Base-by-base conservation (phyloP, 169 alveolate species). In the Plasmodium fragile region DNA sequence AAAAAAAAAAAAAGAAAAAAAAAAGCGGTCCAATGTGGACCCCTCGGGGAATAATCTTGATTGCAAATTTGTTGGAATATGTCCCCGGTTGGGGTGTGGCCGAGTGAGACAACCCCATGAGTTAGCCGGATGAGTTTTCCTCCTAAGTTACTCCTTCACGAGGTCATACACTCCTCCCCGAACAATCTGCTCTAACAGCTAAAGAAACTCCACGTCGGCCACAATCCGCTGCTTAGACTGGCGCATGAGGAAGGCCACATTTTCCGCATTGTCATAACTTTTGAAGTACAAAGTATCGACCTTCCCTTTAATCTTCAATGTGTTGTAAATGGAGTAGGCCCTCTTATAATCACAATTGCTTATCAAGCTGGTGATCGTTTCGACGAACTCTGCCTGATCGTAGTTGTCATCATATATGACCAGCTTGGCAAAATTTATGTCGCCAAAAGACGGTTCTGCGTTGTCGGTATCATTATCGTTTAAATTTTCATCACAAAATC, bases 381-480 rank as follows among this genome's bases (percentile, higher is more conserved):
- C 92, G 11, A 91, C 53, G 55, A 91, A 91, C 28, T 22, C 84
- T 71, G 53, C 79, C 41, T 91, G 70, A 81, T 91, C 83, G 36
- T 91, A 91, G 83, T 81, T 91, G 82, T 91, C 92, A 69, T 91
- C 94, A 81, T 91, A 91, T 30, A 91, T 91, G 22, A 91, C 91
- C 7, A 91, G 28, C 83, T 91, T 91, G 0, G 92, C 94, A 89
- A 55, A 89, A 16, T 59, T 78, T 45, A 65, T 36, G 34, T 69
- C 49, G 16, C 71, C 34, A 36, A 78, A 72, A 4, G 92, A 71
- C 6, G 45, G 52, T 34, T 30, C 83, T 22, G 11, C 83, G 53
- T 52, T 43, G 1, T 91, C 84, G 53, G 32, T 43, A 4, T 91
- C 84, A 73, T 45, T 69, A 34, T 28, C 92, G 41, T 80, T 81